Base-by-base conservation (phyloP, 352 stramenopile genomes). In the Phytopythium sindhum region DNA sequence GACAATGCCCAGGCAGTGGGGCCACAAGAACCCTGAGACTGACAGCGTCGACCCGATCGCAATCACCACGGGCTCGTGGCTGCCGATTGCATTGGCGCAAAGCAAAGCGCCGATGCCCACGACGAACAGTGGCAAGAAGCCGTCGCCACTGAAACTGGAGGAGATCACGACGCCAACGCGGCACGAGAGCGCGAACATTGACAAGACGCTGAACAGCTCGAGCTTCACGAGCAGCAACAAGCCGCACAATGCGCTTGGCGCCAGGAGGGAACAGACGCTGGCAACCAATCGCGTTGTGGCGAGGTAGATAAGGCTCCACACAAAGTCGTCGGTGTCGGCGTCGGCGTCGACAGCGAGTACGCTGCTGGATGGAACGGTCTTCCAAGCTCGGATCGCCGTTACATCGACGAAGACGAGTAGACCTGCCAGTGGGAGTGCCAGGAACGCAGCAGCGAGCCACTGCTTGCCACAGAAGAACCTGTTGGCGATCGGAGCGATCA, bases 131-230 rank as follows among this genome's bases (percentile, higher is more conserved):
- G 54, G 37, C 15, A 50, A 14, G 33, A 60, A 57, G 10, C 19
- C 51, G 51, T 7, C 2, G 53, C n/a, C 19, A 9, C 29, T 31
- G 28, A 14, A 19, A 31, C 52, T 57, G 52, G 54, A 42, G 23
- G 35, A 60, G 33, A 17, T 19, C 12, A 24, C 35, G 33, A 24
- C 33, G 12, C 54, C 37, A 0, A 19, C 28, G 5, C 17, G 24
- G 35, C 54, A 60, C 23, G 33, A 39, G 33, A 48, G 54, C 23
- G 54, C 54, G 5, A 35, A 14, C 54, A 35, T 28, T 2, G 54
- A 31, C 19, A 60, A 17, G n/a, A 26, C 28, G 15, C 12, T 57
- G 52, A 57, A 57, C 28, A 60, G 23, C 54, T 60, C 54, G 54
- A 60, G 54, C 24, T 60, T 10, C 54, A 21, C 54, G 33, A 60